Evolutionary conservation across 108 stramenopile species (phyloP).

Genomic region (Licmophora abbreviata): DNA sequence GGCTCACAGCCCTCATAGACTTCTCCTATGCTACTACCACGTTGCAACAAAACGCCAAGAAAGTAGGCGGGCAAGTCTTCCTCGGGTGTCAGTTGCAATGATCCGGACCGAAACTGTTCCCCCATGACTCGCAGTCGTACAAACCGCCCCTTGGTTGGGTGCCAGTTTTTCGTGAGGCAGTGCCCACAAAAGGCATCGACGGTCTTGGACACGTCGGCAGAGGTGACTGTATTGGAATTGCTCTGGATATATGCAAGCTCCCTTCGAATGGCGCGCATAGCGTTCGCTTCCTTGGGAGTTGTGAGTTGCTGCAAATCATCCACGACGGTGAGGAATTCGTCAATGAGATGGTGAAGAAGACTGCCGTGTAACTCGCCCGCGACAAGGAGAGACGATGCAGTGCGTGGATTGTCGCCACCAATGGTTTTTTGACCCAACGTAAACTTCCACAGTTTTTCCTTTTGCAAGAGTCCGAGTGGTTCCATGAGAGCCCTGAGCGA

Average conservation of each 20-base stretch:
- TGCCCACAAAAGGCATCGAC: slow-evolving; percentile 46
- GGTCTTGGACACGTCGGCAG: slow-evolving; percentile 38
- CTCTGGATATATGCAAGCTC: slow-evolving; percentile 25
- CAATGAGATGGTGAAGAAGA: slow-evolving; percentile 39
- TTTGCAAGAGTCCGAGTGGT: slow-evolving; percentile 27
- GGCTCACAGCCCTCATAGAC: slow-evolving; percentile 2
- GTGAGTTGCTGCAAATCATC: slow-evolving; percentile 51
- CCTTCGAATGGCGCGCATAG: slow-evolving; percentile 27
- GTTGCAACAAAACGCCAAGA: slow-evolving; percentile 42
- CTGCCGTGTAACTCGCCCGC: slow-evolving; percentile 41
- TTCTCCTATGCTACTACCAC: slow-evolving; percentile 20
- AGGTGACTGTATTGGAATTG: slow-evolving; percentile 18
- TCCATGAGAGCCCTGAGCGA: slow-evolving; percentile 21
- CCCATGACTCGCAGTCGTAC: slow-evolving; percentile 36
- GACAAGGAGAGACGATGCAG: slow-evolving; percentile 40
- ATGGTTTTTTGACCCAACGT: slow-evolving; percentile 68
- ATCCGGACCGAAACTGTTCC: slow-evolving; percentile 23
- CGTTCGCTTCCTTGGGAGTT: slow-evolving; percentile 49
- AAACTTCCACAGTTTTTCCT: slow-evolving; percentile 52
- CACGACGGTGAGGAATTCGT: slow-evolving; percentile 51
- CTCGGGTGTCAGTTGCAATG: slow-evolving; percentile 1
- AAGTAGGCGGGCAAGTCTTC: slow-evolving; percentile 10
- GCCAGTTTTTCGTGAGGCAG: slow-evolving; percentile 54
- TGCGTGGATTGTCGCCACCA: slow-evolving; percentile 37
- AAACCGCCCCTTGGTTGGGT: slow-evolving; percentile 55